These are phyloP conservation scores for Solanum ahanhuiri DNA, from an alignment of 257 asterid genomes.

Conservation along the genomic window DNA sequence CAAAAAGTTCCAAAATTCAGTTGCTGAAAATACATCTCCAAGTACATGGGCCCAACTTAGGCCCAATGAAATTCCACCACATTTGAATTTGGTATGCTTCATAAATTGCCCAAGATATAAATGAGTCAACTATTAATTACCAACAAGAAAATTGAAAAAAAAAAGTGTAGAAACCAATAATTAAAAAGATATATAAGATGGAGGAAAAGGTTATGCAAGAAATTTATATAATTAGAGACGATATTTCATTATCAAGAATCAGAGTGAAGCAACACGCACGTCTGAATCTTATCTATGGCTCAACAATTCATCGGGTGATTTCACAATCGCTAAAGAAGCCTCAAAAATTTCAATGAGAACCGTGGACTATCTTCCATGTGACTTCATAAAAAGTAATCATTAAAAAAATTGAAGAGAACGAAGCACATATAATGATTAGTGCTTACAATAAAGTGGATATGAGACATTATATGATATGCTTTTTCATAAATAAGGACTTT, in stretches of 20 bases:
- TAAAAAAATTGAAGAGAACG: fast-evolving
- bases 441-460: background rate
- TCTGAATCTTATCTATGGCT: fast-evolving
- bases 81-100: constrained; percentile 63
- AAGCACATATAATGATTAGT: background rate
- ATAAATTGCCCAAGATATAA: background rate
- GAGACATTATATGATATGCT: background rate
- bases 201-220: background rate
- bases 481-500: background rate
- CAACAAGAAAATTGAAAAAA: background rate
- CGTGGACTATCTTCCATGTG: fast-evolving
- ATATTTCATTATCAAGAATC: too few relatives aligned
- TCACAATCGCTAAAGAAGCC: fast-evolving
- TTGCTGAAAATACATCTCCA: constrained; percentile 62
- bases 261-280: fast-evolving
- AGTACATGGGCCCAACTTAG: constrained; percentile 87
- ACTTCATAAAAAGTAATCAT: background rate
- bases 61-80: constrained; percentile 82
- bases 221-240: too few relatives aligned
- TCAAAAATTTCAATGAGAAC: fast-evolving
- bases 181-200: background rate
- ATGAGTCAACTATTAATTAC: background rate
- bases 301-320: background rate
- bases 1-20: constrained; percentile 42
- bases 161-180: background rate